Percentiles rank a stretch among this genome's conserved stretches.
Conservation (phyloP, 2,329 filamentous ascomycete genomes). For the Aspergillus floridensis region DNA sequence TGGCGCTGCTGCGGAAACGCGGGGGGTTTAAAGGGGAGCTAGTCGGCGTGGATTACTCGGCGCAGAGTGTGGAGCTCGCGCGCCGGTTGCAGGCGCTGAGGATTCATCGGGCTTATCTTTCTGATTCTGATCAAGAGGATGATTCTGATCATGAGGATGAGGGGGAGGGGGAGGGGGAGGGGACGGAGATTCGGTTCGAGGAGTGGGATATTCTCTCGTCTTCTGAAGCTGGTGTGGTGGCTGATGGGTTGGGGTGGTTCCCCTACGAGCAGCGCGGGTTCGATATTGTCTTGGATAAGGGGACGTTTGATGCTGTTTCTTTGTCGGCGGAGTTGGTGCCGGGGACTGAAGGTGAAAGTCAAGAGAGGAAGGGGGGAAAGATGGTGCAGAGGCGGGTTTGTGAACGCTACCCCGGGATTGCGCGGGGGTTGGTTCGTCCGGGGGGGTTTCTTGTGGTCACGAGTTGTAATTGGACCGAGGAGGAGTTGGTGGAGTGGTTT, state of each 20-base stretch:
- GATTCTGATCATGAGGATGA: slow-evolving; percentile 56
- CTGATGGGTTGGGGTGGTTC: slow-evolving; percentile 35
- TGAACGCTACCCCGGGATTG: slow-evolving; percentile 70
- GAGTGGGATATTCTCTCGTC: slow-evolving; percentile 63
- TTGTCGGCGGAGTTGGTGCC: slow-evolving; percentile 48
- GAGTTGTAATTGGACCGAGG: slow-evolving; percentile 97
- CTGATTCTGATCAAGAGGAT: slow-evolving; percentile 20
- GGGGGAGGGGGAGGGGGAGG: slow-evolving; percentile 20
- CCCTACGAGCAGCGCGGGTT: slow-evolving; percentile 57
- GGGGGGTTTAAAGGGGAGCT: slow-evolving; percentile 65
- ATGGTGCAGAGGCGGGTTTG: slow-evolving; percentile 55
- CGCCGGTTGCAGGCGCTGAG: slow-evolving; percentile 53
- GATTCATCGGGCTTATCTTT: slow-evolving; percentile 36
- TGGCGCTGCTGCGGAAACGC: slow-evolving; percentile 73
- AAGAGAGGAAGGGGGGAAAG: slow-evolving; percentile 28
- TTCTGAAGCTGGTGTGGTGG: background rate
- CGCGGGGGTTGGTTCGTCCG: slow-evolving; percentile 65
- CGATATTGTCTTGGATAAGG: slow-evolving; percentile 95
- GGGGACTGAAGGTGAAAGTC: background rate
- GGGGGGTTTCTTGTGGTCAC: slow-evolving; percentile 80
- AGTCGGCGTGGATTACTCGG: slow-evolving; percentile 86
- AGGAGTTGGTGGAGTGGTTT: slow-evolving; percentile 80
- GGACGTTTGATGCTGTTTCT: slow-evolving; percentile 93
- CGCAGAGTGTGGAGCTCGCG: slow-evolving; percentile 71
- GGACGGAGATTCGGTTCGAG: slow-evolving; percentile 47